Conservation (phyloP, 202 grass and related monocot species). For the Setaria viridis region DNA sequence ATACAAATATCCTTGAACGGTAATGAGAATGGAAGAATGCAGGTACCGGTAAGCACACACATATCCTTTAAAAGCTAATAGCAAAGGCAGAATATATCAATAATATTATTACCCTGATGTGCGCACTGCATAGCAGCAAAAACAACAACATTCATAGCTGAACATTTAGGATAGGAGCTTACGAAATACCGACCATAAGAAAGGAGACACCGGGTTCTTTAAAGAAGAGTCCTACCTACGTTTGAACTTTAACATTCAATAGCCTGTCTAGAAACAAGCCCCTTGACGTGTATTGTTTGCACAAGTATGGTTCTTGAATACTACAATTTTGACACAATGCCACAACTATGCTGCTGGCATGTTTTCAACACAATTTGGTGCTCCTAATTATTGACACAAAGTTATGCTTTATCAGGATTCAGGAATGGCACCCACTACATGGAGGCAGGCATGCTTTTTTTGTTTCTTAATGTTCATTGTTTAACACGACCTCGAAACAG, state of each 20-base stretch:
- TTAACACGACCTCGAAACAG: not conserved
- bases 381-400: not conserved
- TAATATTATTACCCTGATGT: not conserved
- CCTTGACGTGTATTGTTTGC: not conserved
- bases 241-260: not conserved
- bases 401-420: not conserved
- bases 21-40: not conserved
- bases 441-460: not conserved
- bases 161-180: not conserved
- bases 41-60: not conserved
- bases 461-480: not conserved
- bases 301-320: not conserved
- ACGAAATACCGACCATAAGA: not conserved
- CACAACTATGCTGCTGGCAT: not conserved
- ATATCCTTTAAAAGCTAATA: not conserved
- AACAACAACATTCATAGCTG: not conserved
- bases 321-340: not conserved
- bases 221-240: not conserved
- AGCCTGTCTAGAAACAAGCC: not conserved
- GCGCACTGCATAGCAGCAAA: not conserved
- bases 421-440: not conserved
- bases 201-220: not conserved
- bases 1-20: constrained; percentile 1
- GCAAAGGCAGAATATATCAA: constrained; percentile 9
- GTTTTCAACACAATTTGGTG: not conserved